Evolutionary conservation across 2,329 filamentous ascomycete genomes (phyloP).

Genomic region (Ophiostoma sp.): DNA sequence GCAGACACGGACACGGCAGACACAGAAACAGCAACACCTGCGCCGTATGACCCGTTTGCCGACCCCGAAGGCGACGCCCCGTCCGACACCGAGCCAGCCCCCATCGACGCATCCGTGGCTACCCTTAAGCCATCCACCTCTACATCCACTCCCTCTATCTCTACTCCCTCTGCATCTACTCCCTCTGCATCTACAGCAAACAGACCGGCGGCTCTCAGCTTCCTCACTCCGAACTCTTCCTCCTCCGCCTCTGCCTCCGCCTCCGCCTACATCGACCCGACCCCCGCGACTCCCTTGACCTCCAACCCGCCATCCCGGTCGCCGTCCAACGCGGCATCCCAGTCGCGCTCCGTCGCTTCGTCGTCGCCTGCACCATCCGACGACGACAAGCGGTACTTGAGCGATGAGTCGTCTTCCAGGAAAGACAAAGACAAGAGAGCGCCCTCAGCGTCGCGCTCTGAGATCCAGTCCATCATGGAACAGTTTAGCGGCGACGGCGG

Average conservation of each 20-base stretch:
- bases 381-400: conserved; percentile 31
- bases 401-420: conserved; percentile 51
- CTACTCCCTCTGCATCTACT: not conserved
- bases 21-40: not conserved
- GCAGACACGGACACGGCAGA: conserved; percentile 1
- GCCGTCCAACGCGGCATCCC: conserved; percentile 44
- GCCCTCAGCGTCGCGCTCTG: conserved; percentile 54
- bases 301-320: conserved; percentile 56
- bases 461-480: conserved; percentile 97
- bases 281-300: conserved; percentile 48
- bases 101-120: conserved; percentile 38
- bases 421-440: not conserved
- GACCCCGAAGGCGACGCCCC: conserved; percentile 17
- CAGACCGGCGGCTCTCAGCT: conserved; percentile 31
- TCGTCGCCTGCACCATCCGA: conserved; percentile 47
- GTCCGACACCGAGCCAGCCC: not conserved
- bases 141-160: conserved; percentile 35
- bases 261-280: conserved; percentile 52
- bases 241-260: conserved; percentile 32
- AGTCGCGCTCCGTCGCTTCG: conserved; percentile 39
- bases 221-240: conserved; percentile 42
- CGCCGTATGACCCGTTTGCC: conserved; percentile 19
- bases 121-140: conserved; percentile 47
- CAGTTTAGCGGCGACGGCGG: conserved; percentile 77
- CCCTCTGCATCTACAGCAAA: not conserved